Conservation (phyloP, 2,329 filamentous ascomycete species). For the Botrytis cinerea region DNA sequence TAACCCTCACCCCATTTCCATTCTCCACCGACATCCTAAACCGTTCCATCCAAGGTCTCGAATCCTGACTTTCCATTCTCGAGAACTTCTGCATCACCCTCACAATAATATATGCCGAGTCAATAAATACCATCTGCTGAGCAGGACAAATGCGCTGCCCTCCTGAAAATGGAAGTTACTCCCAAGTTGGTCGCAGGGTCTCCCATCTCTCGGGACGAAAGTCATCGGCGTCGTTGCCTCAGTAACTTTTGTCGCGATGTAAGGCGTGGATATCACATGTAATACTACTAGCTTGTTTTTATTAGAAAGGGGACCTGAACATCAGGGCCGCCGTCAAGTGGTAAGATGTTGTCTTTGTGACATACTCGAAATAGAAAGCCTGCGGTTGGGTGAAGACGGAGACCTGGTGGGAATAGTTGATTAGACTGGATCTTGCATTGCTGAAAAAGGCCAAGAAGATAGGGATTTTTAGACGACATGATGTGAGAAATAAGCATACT, state of each 20-base stretch:
- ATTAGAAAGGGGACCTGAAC: neutral
- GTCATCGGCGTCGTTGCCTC: conserved; percentile 43
- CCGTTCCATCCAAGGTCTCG: neutral
- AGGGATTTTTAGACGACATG: neutral
- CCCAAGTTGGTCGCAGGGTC: neutral
- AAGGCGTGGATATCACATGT: neutral
- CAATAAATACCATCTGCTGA: neutral
- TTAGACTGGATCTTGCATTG: neutral
- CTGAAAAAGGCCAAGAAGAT: neutral
- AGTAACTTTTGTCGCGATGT: neutral
- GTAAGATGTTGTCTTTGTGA: neutral
- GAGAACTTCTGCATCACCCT: neutral
- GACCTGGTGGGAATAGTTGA: neutral
- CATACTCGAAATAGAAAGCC: neutral
- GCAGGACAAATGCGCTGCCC: neutral
- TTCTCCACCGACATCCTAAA: conserved; percentile 6
- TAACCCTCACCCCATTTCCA: neutral
- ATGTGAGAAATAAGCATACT: neutral
- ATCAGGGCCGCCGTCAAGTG: neutral
- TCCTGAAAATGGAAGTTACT: neutral
- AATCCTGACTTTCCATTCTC: neutral
- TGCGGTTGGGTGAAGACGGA: neutral
- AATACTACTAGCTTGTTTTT: neutral
- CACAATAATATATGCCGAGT: neutral
- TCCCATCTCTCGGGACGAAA: neutral